phyloP scores from a whole-genome alignment of 768 basidiomycete species.

The button mushroom (Agaricus bisporus) region DNA sequence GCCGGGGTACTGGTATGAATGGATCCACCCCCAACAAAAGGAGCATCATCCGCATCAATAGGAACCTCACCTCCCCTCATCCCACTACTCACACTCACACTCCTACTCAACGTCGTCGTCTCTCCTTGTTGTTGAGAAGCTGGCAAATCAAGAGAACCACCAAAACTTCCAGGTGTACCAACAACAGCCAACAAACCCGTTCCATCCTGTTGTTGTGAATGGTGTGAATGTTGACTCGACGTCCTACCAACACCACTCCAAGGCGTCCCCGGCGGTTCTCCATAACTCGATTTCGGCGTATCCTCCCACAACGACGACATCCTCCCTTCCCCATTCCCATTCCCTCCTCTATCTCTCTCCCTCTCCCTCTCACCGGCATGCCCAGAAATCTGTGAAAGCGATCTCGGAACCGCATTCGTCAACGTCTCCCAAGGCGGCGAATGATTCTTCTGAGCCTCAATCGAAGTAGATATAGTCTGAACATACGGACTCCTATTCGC shows the following conservation, averaged over 20 bases:
- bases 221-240: neutral
- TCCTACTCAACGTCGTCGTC: neutral
- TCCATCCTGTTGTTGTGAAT: neutral
- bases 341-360: neutral
- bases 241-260: neutral
- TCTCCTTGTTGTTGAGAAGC: neutral
- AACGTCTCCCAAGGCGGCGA: conserved; percentile 1
- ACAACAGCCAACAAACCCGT: neutral
- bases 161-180: neutral
- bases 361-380: neutral
- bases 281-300: conserved; percentile 1
- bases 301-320: conserved; percentile 6
- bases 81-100: neutral
- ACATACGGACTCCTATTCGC: conserved; percentile 1
- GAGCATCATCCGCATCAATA: conserved; percentile 5
- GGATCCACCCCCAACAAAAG: neutral
- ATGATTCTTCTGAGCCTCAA: conserved; percentile 1
- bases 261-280: conserved; percentile 3
- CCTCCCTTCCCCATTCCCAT: neutral
- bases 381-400: neutral
- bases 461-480: conserved; percentile 5
- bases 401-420: neutral
- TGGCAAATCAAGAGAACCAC: neutral
- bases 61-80: neutral
- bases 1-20: neutral